Base-by-base conservation (phyloP, 2,329 filamentous ascomycete genomes). In the Colletotrichum zoysiae region DNA sequence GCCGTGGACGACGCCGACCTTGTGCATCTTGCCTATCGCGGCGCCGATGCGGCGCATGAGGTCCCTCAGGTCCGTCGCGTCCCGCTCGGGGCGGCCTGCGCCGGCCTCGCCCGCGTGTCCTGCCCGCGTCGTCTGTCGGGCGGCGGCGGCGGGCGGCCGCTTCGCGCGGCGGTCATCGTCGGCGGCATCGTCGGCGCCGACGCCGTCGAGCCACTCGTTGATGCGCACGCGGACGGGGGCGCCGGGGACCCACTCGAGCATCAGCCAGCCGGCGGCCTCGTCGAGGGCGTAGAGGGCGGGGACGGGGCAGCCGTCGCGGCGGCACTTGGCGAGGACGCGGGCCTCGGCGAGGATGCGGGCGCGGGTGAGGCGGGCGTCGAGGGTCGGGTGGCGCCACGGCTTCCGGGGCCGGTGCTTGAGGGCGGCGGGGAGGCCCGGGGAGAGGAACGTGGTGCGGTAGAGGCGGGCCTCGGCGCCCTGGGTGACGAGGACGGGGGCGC, bases 381-480 rank as follows among this genome's bases (percentile, higher is more conserved):
- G 94, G 26, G 89, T 89, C 6, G 95, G 93, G 82, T 99, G 96
- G 26, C 96, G 90, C 88, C 97, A 99, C 35, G 93, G 90, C 84
- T 99, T 99, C 35, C 91, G 87, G 0, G 95, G 95, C 0, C 96
- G 93, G 86, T 97, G 91, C 84, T 99, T 99, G 74, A 98, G 89
- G 0, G 95, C 94, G 79, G 91, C 93, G 18, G 92, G 89, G 12
- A 89, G 85, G 68, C 86, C 80, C 50, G 93, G 88, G 1, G 87
- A 81, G 66, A 98, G 91, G 83, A 94, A 97, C 67, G 89, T 91
- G 23, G 94, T 95, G 81, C 91, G 92, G 89, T 97, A 98, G 79
- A 99, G 90, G 75, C 95, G 94, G 72, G 94, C 95, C 89, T 99
- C 96, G 79, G 96, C 96, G 83, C 96, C 96, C 87, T 98, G 96